Conservation (phyloP, 345 rosid genomes). For the Hevea brasiliensis region DNA sequence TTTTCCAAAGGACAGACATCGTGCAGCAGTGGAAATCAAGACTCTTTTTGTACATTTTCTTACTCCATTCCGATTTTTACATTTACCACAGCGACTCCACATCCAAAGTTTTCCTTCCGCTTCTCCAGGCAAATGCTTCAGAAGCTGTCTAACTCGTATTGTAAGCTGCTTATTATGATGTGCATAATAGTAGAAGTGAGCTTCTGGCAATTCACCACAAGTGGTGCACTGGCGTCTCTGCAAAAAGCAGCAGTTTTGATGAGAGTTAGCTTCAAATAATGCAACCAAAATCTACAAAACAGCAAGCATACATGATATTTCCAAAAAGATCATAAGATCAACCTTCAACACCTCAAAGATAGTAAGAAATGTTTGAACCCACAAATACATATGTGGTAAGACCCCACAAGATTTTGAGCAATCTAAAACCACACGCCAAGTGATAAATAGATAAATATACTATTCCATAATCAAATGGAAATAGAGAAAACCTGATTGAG, state of each 20-base stretch:
- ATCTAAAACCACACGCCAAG: neutral
- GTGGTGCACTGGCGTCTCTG: conserved; percentile 66
- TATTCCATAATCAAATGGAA: conserved; percentile 8
- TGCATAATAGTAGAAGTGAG: conserved; percentile 78
- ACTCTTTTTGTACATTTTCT: conserved; percentile 76
- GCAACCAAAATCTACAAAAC: conserved; percentile 6
- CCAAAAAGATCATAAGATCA: neutral
- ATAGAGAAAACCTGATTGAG: conserved; percentile 66
- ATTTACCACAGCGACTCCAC: conserved; percentile 93
- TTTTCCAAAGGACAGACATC: conserved; percentile 84
- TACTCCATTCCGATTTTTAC: conserved; percentile 51
- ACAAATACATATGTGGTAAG: neutral
- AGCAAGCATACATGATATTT: neutral
- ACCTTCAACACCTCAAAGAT: neutral
- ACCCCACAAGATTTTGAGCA: neutral
- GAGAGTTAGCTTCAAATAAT: conserved; percentile 20
- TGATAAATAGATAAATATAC: neutral
- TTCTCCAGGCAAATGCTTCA: conserved; percentile 62
- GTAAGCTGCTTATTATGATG: conserved; percentile 80
- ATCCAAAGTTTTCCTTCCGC: conserved; percentile 87
- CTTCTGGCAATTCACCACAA: conserved; percentile 71
- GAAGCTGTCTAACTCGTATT: conserved; percentile 61
- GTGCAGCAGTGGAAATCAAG: conserved; percentile 67
- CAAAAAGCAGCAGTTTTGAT: conserved; percentile 32
- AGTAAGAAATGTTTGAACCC: neutral